Evolutionary conservation across 345 rosid genomes (phyloP).

Genomic region (Salix brachista): DNA sequence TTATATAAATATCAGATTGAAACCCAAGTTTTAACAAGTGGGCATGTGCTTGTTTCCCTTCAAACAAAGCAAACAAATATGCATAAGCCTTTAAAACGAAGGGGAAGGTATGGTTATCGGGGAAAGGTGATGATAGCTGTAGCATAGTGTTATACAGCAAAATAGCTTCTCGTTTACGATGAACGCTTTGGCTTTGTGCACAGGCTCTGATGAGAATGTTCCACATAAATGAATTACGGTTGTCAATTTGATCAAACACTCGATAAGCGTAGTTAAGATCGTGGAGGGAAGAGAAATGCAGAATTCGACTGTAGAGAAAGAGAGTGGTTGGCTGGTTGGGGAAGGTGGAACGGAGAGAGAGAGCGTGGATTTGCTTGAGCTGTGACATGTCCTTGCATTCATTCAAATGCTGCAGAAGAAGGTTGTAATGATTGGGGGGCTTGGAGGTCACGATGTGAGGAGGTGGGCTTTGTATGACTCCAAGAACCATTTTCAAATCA

Average conservation of each 20-base stretch:
- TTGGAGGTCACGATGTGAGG: conserved; percentile 21
- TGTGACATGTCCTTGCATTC: conserved; percentile 50
- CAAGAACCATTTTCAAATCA: conserved; percentile 27
- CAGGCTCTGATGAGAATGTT: conserved; percentile 75
- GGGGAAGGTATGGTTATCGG: conserved; percentile 80
- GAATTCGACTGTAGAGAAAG: conserved; percentile 58
- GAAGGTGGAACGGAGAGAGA: conserved; percentile 47
- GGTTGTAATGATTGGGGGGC: conserved; percentile 31
- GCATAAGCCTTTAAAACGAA: conserved; percentile 78
- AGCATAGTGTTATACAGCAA: conserved; percentile 45
- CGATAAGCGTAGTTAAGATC: conserved; percentile 49
- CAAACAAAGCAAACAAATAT: conserved; percentile 50
- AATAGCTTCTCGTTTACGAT: conserved; percentile 53
- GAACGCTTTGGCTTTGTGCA: conserved; percentile 42
- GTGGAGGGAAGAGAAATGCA: conserved; percentile 44
- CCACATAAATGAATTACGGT: conserved; percentile 75
- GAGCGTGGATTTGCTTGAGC: conserved; percentile 77
- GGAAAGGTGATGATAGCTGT: conserved; percentile 40
- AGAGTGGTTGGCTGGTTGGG: conserved; percentile 38
- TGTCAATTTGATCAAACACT: conserved; percentile 43
- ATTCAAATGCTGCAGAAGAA: conserved; percentile 37
- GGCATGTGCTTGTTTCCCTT: conserved; percentile 69
- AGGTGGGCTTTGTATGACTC: conserved; percentile 29
- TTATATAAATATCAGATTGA: conserved; percentile 56
- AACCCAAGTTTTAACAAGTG: conserved; percentile 63